Conservation (phyloP, 2,329 filamentous ascomycete genomes). For the Calycina marina region DNA sequence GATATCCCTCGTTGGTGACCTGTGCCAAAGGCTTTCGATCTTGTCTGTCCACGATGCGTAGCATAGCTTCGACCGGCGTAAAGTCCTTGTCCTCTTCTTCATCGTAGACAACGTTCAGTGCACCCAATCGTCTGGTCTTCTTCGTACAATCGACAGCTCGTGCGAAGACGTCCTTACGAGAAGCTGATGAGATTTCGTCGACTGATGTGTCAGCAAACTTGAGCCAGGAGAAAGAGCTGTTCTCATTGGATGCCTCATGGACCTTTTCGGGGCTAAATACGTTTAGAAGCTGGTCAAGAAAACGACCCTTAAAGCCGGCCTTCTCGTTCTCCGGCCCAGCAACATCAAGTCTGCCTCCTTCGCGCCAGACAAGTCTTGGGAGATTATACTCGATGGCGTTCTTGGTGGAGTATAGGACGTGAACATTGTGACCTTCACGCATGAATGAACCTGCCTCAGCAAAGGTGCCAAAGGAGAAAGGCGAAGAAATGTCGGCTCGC, state of each 20-base stretch:
- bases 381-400: slow-evolving; percentile 75
- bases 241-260: slow-evolving; percentile 41
- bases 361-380: slow-evolving; percentile 69
- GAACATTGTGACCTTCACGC: slow-evolving; percentile 67
- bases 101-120: slow-evolving; percentile 56
- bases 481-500: slow-evolving; percentile 78
- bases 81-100: slow-evolving; percentile 46
- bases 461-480: slow-evolving; percentile 71
- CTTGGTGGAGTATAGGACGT: slow-evolving; percentile 75
- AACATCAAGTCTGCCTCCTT: slow-evolving; percentile 61
- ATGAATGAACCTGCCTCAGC: slow-evolving; percentile 93
- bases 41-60: slow-evolving; percentile 63
- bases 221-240: slow-evolving; percentile 73
- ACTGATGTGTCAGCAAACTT: slow-evolving; percentile 70
- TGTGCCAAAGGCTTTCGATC: slow-evolving; percentile 53
- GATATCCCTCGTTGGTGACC: slow-evolving; percentile 54
- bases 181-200: slow-evolving; percentile 55
- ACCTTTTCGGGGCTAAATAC: slow-evolving; percentile 78
- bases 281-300: slow-evolving; percentile 71
- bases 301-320: slow-evolving; percentile 70
- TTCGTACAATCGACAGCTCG: slow-evolving; percentile 49
- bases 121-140: slow-evolving; percentile 44
- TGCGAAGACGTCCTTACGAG: slow-evolving; percentile 56
- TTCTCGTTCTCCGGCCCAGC: slow-evolving; percentile 56
- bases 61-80: slow-evolving; percentile 60